phyloP scores from a whole-genome alignment of 768 basidiomycete species.

The Agrocybe pediades region DNA sequence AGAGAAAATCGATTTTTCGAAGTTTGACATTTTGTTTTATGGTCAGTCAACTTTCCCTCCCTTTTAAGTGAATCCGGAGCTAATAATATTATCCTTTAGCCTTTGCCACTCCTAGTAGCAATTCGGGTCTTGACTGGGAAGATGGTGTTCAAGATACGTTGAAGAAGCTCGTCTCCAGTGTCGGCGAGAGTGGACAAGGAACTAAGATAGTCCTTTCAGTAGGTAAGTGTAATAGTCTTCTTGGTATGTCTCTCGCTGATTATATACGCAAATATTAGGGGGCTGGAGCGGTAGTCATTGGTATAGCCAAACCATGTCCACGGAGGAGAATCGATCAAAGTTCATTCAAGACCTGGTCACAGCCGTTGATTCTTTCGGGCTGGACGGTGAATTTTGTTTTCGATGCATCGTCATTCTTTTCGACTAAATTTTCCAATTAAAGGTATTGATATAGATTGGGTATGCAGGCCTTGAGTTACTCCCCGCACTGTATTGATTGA shows the following conservation, averaged over 20 bases:
- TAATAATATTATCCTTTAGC: constrained; percentile 34
- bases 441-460: constrained; percentile 61
- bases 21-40: constrained; percentile 68
- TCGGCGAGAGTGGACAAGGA: constrained; percentile 51
- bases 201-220: constrained; percentile 69
- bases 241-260: neutral
- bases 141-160: constrained; percentile 51
- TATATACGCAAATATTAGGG: constrained; percentile 25
- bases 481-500: no score
- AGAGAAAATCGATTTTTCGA: constrained; percentile 57
- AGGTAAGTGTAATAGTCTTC: constrained; percentile 41
- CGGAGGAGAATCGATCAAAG: constrained; percentile 43
- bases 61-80: neutral
- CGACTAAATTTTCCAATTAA: neutral
- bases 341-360: constrained; percentile 57
- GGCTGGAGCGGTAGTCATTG: constrained; percentile 69
- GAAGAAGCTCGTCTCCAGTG: constrained; percentile 53
- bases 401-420: neutral
- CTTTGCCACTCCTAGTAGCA: constrained; percentile 65
- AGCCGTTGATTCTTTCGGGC: constrained; percentile 54
- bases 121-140: constrained; percentile 51
- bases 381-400: constrained; percentile 53
- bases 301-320: constrained; percentile 59
- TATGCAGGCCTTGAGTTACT: no score
- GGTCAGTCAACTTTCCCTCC: constrained; percentile 32